Conservation (phyloP, 495 filamentous ascomycete genomes). For the Penicillium cinerascens region DNA sequence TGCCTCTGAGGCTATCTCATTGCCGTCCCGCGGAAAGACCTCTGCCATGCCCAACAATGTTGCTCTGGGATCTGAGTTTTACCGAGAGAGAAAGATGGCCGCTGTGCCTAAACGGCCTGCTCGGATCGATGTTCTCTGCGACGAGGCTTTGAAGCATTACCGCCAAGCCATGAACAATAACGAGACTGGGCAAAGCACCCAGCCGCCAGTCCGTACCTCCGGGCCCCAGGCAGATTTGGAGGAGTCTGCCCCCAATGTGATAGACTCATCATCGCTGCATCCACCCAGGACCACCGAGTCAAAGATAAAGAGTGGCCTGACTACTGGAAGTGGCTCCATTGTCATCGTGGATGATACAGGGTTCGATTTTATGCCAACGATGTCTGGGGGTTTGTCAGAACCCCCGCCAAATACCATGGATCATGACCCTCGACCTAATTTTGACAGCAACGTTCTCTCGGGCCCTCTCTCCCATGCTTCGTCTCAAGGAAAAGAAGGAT, state of each 20-base stretch:
- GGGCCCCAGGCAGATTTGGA: constrained; percentile 5
- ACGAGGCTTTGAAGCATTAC: constrained; percentile 67
- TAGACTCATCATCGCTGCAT: constrained; percentile 3
- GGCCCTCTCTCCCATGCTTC: constrained; percentile 24
- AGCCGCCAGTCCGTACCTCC: constrained; percentile 3
- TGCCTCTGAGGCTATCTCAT: constrained; percentile 20
- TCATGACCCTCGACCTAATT: constrained; percentile 9
- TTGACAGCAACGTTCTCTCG: constrained; percentile 6
- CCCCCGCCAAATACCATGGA: constrained; percentile 3
- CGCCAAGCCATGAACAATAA: constrained; percentile 25
- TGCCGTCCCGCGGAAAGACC: constrained; percentile 35
- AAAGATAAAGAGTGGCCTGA: constrained; percentile 58
- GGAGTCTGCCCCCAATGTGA: neutral
- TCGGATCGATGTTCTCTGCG: constrained; percentile 75
- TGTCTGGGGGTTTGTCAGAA: constrained; percentile 34
- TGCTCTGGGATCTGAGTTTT: constrained; percentile 44
- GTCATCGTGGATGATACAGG: constrained; percentile 71
- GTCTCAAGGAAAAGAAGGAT: constrained; percentile 25
- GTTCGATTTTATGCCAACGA: constrained; percentile 28
- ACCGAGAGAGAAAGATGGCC: constrained; percentile 41
- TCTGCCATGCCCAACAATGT: constrained; percentile 46
- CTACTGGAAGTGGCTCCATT: constrained; percentile 78
- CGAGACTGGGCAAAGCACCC: constrained; percentile 1
- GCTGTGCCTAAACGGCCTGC: constrained; percentile 33
- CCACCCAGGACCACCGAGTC: constrained; percentile 3